Conservation (phyloP, 2,329 filamentous ascomycete genomes). For the Sarocladiaceae sp. region DNA sequence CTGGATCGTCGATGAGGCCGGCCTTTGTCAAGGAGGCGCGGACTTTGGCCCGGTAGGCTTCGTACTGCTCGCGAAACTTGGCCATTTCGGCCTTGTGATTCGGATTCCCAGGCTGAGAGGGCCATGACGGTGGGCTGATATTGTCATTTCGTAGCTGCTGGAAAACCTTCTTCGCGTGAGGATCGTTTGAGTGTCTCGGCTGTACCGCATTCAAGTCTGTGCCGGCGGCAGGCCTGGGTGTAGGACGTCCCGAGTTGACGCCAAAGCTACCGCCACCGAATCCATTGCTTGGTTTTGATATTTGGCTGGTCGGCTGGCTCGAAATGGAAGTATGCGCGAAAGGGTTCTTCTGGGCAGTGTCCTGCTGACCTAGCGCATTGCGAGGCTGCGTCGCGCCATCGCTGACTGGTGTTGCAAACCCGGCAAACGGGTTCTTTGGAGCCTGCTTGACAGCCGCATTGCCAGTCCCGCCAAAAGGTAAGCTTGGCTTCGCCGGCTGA, state of each 20-base stretch:
- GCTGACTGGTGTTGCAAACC: not conserved
- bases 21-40: slow-evolving; percentile 54
- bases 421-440: slow-evolving; percentile 8
- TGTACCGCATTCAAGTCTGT: slow-evolving; percentile 16
- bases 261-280: not conserved
- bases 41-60: slow-evolving; percentile 52
- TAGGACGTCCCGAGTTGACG: not conserved
- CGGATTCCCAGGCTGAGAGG: slow-evolving; percentile 48
- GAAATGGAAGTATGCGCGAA: not conserved
- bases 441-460: slow-evolving; percentile 14
- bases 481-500: slow-evolving; percentile 13
- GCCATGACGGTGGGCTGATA: slow-evolving; percentile 52
- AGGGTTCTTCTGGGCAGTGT: slow-evolving; percentile 21
- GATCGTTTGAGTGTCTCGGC: slow-evolving; percentile 25
- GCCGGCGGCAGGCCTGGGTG: slow-evolving; percentile 10
- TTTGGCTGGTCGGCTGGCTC: not conserved
- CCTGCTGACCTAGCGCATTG: slow-evolving; percentile 16
- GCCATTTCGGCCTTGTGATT: slow-evolving; percentile 48
- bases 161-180: slow-evolving; percentile 47
- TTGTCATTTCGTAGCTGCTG: slow-evolving; percentile 50
- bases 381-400: slow-evolving; percentile 14
- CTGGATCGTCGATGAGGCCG: slow-evolving; percentile 60
- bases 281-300: not conserved
- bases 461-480: slow-evolving; percentile 17
- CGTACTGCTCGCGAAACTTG: slow-evolving; percentile 51